phyloP scores from a whole-genome alignment of 1,284 basidiomycete genomes.

The Marasmius sp. region DNA sequence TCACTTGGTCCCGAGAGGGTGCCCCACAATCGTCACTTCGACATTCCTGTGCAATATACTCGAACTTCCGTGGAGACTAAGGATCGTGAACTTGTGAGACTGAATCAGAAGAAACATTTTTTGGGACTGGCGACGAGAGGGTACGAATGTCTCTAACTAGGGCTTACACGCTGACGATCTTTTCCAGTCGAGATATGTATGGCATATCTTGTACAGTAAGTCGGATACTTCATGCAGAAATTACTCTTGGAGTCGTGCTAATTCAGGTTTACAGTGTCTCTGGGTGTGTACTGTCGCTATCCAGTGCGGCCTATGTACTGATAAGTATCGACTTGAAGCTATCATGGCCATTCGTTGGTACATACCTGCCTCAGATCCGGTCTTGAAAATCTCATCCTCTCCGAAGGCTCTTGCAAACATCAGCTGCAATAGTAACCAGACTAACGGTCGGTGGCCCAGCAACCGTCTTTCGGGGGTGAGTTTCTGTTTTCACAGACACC shows the following conservation, averaged over 20 bases:
- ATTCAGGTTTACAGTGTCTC: background rate
- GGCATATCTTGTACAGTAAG: background rate
- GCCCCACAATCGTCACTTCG: too few species aligned
- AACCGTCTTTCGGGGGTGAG: slow-evolving; percentile 53
- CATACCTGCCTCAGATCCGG: background rate
- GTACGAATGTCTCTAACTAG: background rate
- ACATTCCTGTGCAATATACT: too few species aligned
- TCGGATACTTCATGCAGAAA: background rate
- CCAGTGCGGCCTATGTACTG: too few species aligned
- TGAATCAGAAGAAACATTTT: too few species aligned
- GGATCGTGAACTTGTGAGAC: too few species aligned
- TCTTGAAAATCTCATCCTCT: slow-evolving; percentile 10
- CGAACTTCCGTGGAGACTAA: too few species aligned
- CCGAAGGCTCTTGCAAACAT: slow-evolving; percentile 47
- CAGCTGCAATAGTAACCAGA: slow-evolving; percentile 51
- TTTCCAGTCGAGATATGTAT: background rate
- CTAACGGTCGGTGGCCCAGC: slow-evolving; percentile 52
- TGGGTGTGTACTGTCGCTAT: background rate
- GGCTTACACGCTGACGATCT: background rate
- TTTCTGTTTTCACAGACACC: background rate
- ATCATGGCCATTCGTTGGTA: slow-evolving; percentile 55
- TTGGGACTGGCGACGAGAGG: too few species aligned
- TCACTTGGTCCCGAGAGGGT: too few species aligned
- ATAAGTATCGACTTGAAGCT: slow-evolving; percentile 26
- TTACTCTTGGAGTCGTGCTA: too few species aligned